phyloP scores from a whole-genome alignment of 2,329 filamentous ascomycete genomes.

The Rutstroemia sp. region DNA sequence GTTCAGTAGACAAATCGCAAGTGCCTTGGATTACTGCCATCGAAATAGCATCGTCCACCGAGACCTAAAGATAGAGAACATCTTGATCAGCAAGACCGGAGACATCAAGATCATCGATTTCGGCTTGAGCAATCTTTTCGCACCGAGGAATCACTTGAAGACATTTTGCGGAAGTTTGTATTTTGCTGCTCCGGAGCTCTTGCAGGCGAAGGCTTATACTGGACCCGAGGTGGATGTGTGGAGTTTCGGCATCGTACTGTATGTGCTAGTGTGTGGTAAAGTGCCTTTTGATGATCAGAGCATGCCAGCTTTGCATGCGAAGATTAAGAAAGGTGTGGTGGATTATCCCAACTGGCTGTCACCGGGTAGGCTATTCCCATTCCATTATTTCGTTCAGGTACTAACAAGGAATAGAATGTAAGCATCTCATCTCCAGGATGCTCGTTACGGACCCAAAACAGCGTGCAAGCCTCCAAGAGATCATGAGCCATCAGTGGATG shows the following conservation, averaged over 20 bases:
- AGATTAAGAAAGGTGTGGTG: constrained; percentile 95
- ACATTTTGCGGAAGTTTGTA: constrained; percentile 98
- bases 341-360: constrained; percentile 95
- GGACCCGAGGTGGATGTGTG: constrained; percentile 96
- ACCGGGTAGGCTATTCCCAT: constrained; percentile 53
- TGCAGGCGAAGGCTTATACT: constrained; percentile 90
- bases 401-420: constrained; percentile 62
- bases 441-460: constrained; percentile 88
- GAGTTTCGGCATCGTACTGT: constrained; percentile 98
- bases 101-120: constrained; percentile 99
- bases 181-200: constrained; percentile 89
- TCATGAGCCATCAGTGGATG: constrained; percentile 95
- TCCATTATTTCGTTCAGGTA: not conserved
- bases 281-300: constrained; percentile 98
- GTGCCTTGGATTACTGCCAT: constrained; percentile 94
- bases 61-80: constrained; percentile 98
- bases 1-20: constrained; percentile 94
- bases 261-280: constrained; percentile 94
- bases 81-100: constrained; percentile 96
- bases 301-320: constrained; percentile 96
- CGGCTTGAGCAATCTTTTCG: constrained; percentile 91
- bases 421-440: constrained; percentile 88
- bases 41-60: constrained; percentile 97
- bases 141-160: constrained; percentile 76
- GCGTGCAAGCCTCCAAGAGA: constrained; percentile 79